Percentiles rank a stretch among this genome's conserved stretches.
Conservation (phyloP, 2,329 filamentous ascomycete genomes). For the Fusarium robinianum region DNA sequence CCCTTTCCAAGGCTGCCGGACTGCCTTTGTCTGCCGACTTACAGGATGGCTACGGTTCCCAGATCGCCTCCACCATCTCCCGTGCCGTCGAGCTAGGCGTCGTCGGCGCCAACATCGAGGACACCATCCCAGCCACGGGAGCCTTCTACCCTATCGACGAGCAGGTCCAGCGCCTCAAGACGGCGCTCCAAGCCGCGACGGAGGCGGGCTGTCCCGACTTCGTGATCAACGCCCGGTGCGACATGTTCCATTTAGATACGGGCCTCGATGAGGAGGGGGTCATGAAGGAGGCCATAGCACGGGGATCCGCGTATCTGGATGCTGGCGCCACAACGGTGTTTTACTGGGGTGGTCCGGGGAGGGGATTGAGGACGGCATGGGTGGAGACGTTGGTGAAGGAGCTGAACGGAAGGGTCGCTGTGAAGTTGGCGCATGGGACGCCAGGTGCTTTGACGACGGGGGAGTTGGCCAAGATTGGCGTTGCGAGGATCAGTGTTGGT, state of each 20-base stretch:
- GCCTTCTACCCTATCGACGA: constrained; percentile 47
- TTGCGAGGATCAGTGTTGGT: constrained; percentile 60
- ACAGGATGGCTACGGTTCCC: constrained; percentile 62
- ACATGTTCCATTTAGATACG: constrained; percentile 50
- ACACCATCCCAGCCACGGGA: constrained; percentile 45
- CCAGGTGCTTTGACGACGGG: constrained; percentile 47
- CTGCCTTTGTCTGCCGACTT: constrained; percentile 61
- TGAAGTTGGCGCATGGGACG: constrained; percentile 46
- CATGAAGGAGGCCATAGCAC: constrained; percentile 54
- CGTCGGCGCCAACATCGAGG: constrained; percentile 64
- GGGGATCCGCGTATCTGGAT: constrained; percentile 60
- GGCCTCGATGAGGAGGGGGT: constrained; percentile 39
- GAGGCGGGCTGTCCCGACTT: constrained; percentile 58
- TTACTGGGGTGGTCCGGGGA: constrained; percentile 58
- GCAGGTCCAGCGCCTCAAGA: constrained; percentile 53
- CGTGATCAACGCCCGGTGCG: constrained; percentile 62
- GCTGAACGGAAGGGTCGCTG: constrained; percentile 55
- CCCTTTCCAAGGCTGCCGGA: constrained; percentile 44
- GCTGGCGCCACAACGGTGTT: constrained; percentile 64
- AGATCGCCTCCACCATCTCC: constrained; percentile 50
- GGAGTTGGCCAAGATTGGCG: constrained; percentile 53
- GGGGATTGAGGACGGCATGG: constrained; percentile 51
- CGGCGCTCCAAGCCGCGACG: constrained; percentile 48
- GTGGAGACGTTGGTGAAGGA: constrained; percentile 52
- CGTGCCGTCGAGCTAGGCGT: constrained; percentile 55